Evolutionary conservation across 495 filamentous ascomycete species (phyloP).

Genomic region (Penicillium taxi): DNA sequence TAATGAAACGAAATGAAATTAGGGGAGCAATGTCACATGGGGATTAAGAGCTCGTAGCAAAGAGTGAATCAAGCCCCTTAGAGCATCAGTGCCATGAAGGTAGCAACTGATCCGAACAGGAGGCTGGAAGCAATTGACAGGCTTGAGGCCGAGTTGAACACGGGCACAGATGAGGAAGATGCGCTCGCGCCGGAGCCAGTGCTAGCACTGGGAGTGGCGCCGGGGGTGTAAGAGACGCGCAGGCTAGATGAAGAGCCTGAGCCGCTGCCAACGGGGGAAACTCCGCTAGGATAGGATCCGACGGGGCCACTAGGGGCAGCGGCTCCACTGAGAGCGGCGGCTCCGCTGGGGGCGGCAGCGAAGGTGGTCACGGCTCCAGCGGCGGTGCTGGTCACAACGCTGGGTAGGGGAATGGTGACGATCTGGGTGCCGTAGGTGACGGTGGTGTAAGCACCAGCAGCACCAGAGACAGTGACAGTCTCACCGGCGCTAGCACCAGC

Average conservation of each 20-base stretch:
- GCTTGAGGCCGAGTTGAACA: not conserved
- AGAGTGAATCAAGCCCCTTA: not conserved
- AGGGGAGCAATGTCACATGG: too few relatives aligned
- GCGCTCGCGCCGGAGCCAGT: not conserved
- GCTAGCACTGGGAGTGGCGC: not conserved
- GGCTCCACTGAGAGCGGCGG: too few relatives aligned
- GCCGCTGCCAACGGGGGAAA: too few relatives aligned
- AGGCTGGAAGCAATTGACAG: not conserved
- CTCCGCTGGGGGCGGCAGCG: conserved; percentile 24
- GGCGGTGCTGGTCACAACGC: conserved; percentile 52
- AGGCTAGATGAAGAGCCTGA: not conserved
- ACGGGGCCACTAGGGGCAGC: too few relatives aligned
- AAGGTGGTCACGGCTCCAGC: conserved; percentile 40
- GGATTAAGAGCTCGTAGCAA: too few relatives aligned
- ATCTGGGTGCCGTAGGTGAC: conserved; percentile 55
- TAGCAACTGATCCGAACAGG: not conserved
- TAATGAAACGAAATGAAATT: too few relatives aligned
- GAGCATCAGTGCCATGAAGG: not conserved
- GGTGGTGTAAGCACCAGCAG: conserved; percentile 49
- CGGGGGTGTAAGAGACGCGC: not conserved
- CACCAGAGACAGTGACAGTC: conserved; percentile 23
- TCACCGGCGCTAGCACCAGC: conserved; percentile 6
- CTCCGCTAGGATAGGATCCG: too few relatives aligned
- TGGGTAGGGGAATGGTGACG: conserved; percentile 66
- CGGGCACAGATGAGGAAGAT: not conserved